Evolutionary conservation across 2,329 filamentous ascomycete genomes (phyloP), one percentile per base, ranked within the genome.

Genomic region (Colletotrichum magnum): DNA sequence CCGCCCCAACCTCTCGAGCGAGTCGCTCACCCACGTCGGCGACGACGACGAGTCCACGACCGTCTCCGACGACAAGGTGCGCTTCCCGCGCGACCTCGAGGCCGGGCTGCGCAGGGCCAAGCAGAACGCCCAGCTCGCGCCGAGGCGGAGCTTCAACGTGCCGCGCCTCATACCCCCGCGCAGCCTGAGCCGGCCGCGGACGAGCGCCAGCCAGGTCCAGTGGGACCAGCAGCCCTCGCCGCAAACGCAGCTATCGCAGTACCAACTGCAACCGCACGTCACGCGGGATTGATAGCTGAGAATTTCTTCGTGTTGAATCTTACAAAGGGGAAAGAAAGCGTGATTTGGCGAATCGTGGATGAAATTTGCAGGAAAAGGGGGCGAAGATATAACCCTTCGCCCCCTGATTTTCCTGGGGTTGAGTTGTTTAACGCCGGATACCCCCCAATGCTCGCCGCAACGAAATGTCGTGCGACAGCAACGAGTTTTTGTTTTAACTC

Each of bases 1-100:
- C 15, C 76, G 82, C 7, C 81, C 82, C 0, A 69, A 69, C 15
- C 41, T 69, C 9, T 69, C 54, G 1, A 48, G 18, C 2, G 61
- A 65, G 32, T 65, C 61, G 9, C 54, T 69, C 1, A 18, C 39
- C 4, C 54, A 59, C 12, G 6, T 39, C 15, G 48, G 28, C 2
- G 66, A 64, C 6, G 54, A 65, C 24, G 61, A 65, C 32, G 21
- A 24, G 21, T 65, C 58, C 4, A 47, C 64, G 6, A 28, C 50
- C 1, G 16, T 58, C 2, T 15, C 41, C 6, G 66, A 69, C 43
- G 61, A 65, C 24, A 69, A 69, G 32, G 48, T 47, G 4, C 43
- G 54, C 2, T 56, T 26, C n/a, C 54, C 66, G 3, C 7, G 32
- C 7, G 66, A 69, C 48, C 54, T 69, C 6, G 66, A 65, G 24